Evolutionary conservation across 192 early-diverging fungal species (phyloP).

Genomic region (Coemansia sp.): DNA sequence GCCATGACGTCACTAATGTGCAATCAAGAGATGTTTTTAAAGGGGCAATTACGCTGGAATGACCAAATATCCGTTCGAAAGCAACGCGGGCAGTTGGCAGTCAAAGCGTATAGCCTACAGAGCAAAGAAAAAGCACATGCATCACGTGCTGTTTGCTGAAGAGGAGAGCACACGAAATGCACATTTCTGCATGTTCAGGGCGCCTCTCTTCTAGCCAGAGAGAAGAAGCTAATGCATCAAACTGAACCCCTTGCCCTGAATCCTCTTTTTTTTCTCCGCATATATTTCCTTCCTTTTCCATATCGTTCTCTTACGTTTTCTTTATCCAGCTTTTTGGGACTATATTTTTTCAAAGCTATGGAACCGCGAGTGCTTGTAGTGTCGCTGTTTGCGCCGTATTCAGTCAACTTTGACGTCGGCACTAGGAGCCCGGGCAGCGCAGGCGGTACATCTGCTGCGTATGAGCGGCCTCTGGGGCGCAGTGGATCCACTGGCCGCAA

Average conservation of each 20-base stretch:
- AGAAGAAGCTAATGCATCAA: background rate
- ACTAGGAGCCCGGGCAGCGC: conserved; percentile 14
- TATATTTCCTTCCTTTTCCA: background rate
- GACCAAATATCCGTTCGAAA: too few relatives aligned
- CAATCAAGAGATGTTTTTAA: too few relatives aligned
- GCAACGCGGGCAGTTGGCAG: too few relatives aligned
- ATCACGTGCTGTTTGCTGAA: conserved; percentile 3
- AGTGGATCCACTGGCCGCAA: conserved; percentile 41
- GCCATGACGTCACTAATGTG: too few relatives aligned
- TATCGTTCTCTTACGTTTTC: too few relatives aligned
- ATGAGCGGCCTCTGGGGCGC: conserved; percentile 24
- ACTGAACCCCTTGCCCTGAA: conserved; percentile 3
- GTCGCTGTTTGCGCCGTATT: conserved; percentile 71
- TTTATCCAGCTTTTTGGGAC: too few relatives aligned
- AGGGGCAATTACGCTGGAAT: too few relatives aligned
- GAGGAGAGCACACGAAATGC: background rate
- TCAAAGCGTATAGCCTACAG: too few relatives aligned
- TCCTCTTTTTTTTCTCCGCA: background rate
- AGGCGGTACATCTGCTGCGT: conserved; percentile 5
- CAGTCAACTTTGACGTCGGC: conserved; percentile 59
- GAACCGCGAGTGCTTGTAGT: conserved; percentile 66
- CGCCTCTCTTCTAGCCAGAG: background rate
- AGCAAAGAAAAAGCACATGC: background rate
- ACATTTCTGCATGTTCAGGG: conserved; percentile 7
- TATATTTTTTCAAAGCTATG: conserved; percentile 12